A percentile compares a stretch with the other conserved stretches of the same genome.
These are phyloP conservation scores for Pseudogymnoascus pannorum DNA, from an alignment of 2,329 filamentous ascomycete species.

Conservation along the genomic window DNA sequence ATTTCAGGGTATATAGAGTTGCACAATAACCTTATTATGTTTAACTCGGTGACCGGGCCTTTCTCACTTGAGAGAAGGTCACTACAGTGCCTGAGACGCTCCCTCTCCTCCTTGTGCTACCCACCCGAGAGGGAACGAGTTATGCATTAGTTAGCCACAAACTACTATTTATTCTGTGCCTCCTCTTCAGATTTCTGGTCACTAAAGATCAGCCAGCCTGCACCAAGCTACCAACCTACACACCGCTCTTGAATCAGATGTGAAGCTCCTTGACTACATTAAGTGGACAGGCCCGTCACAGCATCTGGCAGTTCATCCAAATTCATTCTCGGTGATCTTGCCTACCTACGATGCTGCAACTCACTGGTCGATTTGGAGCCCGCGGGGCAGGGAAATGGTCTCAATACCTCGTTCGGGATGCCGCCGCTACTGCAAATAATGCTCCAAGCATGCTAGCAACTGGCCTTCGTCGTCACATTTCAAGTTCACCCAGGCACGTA, in stretches of 20 bases:
- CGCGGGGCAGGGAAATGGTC: not conserved
- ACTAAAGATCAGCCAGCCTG: slow-evolving; percentile 1
- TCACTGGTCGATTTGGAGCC: not conserved
- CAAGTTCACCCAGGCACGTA: not conserved
- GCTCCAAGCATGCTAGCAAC: too few species aligned
- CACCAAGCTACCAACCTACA: not conserved
- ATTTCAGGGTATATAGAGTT: not conserved
- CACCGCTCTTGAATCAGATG: not conserved
- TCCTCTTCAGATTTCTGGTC: not conserved
- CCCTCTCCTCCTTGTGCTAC: not conserved
- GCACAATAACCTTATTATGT: not conserved
- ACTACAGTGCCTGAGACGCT: not conserved
- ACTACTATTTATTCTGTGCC: not conserved
- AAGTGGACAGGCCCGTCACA: not conserved
- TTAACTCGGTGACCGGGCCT: not conserved
- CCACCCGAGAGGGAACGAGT: not conserved
- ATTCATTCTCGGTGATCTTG: not conserved
- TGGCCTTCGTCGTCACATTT: not conserved
- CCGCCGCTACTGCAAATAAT: not conserved
- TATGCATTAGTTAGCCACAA: slow-evolving; percentile 4
- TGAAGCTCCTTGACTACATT: not conserved
- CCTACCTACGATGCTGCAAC: not conserved
- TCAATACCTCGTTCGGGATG: not conserved
- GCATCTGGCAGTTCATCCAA: not conserved
- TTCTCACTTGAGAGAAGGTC: slow-evolving; percentile 3